Evolutionary conservation across 352 stramenopile species (phyloP).

Genomic region (Globisporangium megalacanthum): DNA sequence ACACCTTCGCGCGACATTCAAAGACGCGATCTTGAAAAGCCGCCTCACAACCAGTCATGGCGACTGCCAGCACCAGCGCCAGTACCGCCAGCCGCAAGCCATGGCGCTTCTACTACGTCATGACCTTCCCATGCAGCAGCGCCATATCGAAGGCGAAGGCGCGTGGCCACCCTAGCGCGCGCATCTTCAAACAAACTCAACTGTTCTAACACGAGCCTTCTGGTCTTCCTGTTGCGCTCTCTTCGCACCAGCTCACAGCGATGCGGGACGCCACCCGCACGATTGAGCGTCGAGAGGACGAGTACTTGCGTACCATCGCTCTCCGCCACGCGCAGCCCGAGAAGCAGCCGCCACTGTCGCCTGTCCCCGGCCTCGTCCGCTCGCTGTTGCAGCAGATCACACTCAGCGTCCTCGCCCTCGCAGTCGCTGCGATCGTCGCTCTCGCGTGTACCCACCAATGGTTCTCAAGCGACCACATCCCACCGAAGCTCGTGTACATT

Average conservation of each 20-base stretch:
- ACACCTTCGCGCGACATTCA: no score
- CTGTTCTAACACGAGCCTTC: background rate
- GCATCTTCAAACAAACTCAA: background rate
- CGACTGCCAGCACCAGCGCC: constrained; percentile 1
- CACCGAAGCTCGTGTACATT: constrained; percentile 8
- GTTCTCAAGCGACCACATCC: constrained; percentile 2
- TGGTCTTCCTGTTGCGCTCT: background rate
- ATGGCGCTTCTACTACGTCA: constrained; percentile 67
- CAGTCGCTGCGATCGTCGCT: constrained; percentile 11
- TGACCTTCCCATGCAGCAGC: constrained; percentile 40
- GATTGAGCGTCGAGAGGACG: constrained; percentile 45
- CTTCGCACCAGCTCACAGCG: constrained; percentile 24
- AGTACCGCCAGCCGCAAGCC: constrained; percentile 33
- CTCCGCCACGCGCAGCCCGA: constrained; percentile 18
- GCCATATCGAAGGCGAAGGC: constrained; percentile 38
- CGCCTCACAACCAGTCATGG: no score
- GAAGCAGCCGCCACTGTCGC: constrained; percentile 15
- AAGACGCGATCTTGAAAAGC: background rate
- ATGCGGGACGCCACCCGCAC: constrained; percentile 40
- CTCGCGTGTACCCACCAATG: constrained; percentile 10
- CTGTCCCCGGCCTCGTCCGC: constrained; percentile 12
- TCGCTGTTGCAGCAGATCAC: constrained; percentile 24
- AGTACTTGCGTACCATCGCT: constrained; percentile 37
- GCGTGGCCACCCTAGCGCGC: background rate
- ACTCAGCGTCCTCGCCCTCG: constrained; percentile 14